A percentile compares a stretch with the other conserved stretches of the same genome.
Conservation (phyloP, 1,284 basidiomycete genomes). For the Puccinia sorghi region DNA sequence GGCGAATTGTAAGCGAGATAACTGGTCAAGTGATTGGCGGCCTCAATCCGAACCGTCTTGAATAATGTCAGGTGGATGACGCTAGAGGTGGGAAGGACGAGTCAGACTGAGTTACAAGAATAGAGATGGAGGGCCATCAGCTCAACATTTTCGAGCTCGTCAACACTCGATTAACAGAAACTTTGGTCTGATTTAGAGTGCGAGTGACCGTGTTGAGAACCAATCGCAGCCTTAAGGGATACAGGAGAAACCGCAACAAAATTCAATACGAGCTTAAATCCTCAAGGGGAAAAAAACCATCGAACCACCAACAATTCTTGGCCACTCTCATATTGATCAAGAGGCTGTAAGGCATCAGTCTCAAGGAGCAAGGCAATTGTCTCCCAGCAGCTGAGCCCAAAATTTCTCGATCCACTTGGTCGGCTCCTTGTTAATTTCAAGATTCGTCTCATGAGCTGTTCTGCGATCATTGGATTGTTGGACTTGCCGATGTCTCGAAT, state of each 20-base stretch:
- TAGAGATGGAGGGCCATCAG: neutral
- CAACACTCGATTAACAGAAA: conserved; percentile 32
- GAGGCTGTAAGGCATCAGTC: conserved; percentile 20
- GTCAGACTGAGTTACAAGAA: neutral
- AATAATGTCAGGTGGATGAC: conserved; percentile 26
- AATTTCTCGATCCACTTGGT: conserved; percentile 23
- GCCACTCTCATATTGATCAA: conserved; percentile 8
- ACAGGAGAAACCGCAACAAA: neutral
- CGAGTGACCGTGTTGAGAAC: conserved; percentile 30
- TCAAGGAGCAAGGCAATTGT: conserved; percentile 24
- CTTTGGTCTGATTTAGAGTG: conserved; percentile 16
- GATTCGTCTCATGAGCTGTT: conserved; percentile 1
- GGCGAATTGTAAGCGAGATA: conserved; percentile 32
- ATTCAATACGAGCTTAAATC: neutral
- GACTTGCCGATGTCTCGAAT: conserved; percentile 16
- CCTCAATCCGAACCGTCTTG: conserved; percentile 18
- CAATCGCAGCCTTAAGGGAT: conserved; percentile 9
- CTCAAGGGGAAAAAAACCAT: neutral
- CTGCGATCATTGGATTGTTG: neutral
- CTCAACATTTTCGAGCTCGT: conserved; percentile 46
- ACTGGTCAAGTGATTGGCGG: neutral
- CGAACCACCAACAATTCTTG: conserved; percentile 3
- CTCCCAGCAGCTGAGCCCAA: conserved; percentile 15
- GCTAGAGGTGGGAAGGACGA: conserved; percentile 12
- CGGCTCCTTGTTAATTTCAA: conserved; percentile 9